Conservation (phyloP, 306 rosid genomes). For the Ormosia semicastrata region DNA sequence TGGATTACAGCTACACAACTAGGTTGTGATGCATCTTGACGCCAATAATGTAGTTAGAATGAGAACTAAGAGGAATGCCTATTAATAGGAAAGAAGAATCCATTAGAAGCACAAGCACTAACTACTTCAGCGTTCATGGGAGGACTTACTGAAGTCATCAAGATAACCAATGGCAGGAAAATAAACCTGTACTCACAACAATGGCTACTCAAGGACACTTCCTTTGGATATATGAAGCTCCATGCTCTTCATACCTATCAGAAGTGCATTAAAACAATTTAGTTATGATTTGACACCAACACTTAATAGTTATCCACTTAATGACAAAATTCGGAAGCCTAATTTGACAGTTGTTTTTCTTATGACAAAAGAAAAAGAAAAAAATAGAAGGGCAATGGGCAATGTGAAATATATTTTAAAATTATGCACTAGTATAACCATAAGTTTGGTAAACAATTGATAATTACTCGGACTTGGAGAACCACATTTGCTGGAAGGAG, state of each 20-base stretch:
- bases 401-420: not conserved
- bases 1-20: conserved; percentile 12
- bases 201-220: conserved; percentile 68
- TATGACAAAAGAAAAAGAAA: not conserved
- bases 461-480: conserved; percentile 93
- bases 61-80: not conserved
- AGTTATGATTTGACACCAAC: not conserved
- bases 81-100: not conserved
- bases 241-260: conserved; percentile 96
- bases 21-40: not conserved
- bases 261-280: conserved; percentile 3
- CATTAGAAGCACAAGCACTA: conserved; percentile 1
- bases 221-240: conserved; percentile 94
- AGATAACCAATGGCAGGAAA: not conserved
- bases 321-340: not conserved
- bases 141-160: conserved; percentile 18
- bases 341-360: not conserved
- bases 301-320: not conserved
- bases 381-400: not conserved
- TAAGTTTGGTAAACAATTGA: not conserved
- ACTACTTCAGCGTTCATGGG: not conserved
- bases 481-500: conserved; percentile 88
- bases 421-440: not conserved
- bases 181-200: conserved; percentile 21
- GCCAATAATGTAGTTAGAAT: conserved; percentile 22